Percentiles rank a stretch among this genome's conserved stretches.
These are phyloP conservation scores for Asterella californica DNA, from an alignment of 225 moss, liverwort and hornwort species.

Conservation along the genomic window DNA sequence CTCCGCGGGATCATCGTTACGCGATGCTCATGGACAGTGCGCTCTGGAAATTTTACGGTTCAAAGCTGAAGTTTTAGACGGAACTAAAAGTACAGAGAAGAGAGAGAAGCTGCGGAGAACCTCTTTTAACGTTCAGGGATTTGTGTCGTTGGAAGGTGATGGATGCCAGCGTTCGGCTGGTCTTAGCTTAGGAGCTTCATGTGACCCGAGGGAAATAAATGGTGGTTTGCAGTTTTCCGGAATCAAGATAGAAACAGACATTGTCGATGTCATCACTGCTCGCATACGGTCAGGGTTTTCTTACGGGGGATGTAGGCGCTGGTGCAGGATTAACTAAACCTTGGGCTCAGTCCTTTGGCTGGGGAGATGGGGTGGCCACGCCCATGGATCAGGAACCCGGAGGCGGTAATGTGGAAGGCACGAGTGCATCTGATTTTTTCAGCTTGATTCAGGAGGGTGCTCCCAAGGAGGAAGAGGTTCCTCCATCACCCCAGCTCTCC, in stretches of 20 bases:
- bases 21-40: too few species aligned
- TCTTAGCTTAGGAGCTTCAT: background rate
- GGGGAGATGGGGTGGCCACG: constrained; percentile 42
- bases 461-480: constrained; percentile 17
- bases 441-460: constrained; percentile 37
- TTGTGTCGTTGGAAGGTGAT: background rate
- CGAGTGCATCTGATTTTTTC: constrained; percentile 34
- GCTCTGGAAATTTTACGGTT: too few species aligned
- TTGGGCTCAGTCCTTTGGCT: constrained; percentile 61
- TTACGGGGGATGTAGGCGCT: constrained; percentile 73
- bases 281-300: constrained; percentile 81
- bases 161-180: constrained; percentile 22
- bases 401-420: constrained; percentile 3
- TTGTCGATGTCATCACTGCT: constrained; percentile 74
- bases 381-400: constrained; percentile 16
- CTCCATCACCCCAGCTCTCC: constrained; percentile 11
- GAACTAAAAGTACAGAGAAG: too few species aligned
- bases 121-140: too few species aligned
- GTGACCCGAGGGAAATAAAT: constrained; percentile 1
- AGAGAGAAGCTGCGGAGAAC: too few species aligned
- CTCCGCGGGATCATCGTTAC: too few species aligned
- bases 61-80: too few species aligned
- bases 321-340: constrained; percentile 78
- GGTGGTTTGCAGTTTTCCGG: background rate
- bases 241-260: background rate